Base-by-base conservation (phyloP, 345 rosid species). In the Ceriops tagal region DNA sequence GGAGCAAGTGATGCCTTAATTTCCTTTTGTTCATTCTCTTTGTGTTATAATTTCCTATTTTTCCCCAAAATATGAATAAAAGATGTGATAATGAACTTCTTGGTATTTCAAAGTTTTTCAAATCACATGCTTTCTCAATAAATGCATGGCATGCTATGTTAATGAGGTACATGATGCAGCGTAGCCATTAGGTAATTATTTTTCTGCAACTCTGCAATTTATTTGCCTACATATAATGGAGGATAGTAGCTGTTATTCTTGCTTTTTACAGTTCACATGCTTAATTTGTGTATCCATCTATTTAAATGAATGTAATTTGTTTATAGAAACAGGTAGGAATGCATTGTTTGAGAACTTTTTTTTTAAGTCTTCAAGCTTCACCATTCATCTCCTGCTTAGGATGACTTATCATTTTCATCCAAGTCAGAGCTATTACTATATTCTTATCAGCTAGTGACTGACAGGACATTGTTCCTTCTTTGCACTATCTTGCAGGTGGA, bases 401-500 rank as follows among this genome's bases (percentile, higher is more conserved):
- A 43, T 3, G 49, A 43, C 49, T 43, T 43, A 43, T 43, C 28
- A 56, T 10, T 22, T 56, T 24, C 28, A 21, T 9, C 59, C 59
- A 56, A 56, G 13, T 56, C 22, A 26, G 22, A 9, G 30, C 4
- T 21, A 8, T 24, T 56, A 10, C 0, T 56, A 15, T 56, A 24
- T 27, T 56, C 19, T 55, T 27, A 56, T 24, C 59, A 13, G 6
- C 18, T 56, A 56, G 6, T 15, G 59, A 56, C 28, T 22, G 13
- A 21, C 6, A 56, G 59, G 59, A 24, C 13, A 22, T 56, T 55
- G 4, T 9, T 15, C 28, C 59, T 27, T 22, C 59, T 60, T 55
- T 76, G 43, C 68, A 55, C 35, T 64, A 39, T 78, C 49, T 84
- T 72, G 73, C 83, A 93, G 97, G 98, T 79, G 98, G 98, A 51